Conservation (phyloP, 495 filamentous ascomycete genomes). For the Platismatia glauca region DNA sequence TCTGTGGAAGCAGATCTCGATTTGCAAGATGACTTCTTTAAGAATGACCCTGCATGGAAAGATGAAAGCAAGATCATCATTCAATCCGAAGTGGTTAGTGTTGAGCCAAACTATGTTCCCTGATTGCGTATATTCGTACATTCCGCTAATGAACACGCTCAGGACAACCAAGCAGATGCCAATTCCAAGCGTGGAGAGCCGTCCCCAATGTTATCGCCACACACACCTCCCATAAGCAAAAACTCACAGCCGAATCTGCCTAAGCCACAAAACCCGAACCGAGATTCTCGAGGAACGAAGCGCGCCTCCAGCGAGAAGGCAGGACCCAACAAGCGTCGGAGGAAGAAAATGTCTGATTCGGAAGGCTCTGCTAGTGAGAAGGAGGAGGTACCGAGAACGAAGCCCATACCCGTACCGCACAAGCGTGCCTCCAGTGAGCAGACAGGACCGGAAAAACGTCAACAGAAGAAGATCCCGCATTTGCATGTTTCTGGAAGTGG, state of each 20-base stretch:
- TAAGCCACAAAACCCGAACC: conserved; percentile 1
- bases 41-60: conserved; percentile 59
- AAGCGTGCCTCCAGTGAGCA: conserved; percentile 12
- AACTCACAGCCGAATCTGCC: conserved; percentile 5
- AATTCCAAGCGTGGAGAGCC: conserved; percentile 1
- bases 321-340: conserved; percentile 23
- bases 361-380: conserved; percentile 1
- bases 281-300: conserved; percentile 15
- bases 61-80: conserved; percentile 68
- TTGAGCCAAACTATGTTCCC: background rate
- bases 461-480: conserved; percentile 13
- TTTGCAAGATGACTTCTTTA: conserved; percentile 64
- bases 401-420: background rate
- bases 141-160: background rate
- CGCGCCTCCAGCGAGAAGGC: conserved; percentile 18
- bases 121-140: background rate
- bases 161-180: conserved; percentile 17
- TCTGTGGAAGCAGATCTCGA: conserved; percentile 55
- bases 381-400: background rate
- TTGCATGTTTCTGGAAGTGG: background rate
- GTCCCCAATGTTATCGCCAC: background rate
- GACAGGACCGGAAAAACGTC: conserved; percentile 21
- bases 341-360: conserved; percentile 10
- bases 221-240: background rate
- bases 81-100: conserved; percentile 57